Evolutionary conservation across 441 rosid species (phyloP).

Genomic region (Lepidium campestre): DNA sequence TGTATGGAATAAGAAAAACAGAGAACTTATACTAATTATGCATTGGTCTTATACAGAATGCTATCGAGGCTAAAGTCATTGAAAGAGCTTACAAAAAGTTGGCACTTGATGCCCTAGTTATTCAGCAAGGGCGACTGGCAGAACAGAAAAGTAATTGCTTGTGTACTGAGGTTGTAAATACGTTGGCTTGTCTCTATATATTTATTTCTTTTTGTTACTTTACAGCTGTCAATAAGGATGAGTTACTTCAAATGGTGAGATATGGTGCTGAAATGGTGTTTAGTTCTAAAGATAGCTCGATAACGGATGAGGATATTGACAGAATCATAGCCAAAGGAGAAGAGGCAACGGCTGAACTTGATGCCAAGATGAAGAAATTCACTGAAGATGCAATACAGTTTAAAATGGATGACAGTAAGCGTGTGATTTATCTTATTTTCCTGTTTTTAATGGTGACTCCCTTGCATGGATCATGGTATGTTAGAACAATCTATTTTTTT

Average conservation of each 20-base stretch:
- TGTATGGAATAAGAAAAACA: conserved; percentile 2
- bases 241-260: conserved; percentile 98
- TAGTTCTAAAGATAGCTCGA: conserved; percentile 98
- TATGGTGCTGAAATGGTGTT: conserved; percentile 99
- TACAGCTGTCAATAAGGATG: conserved; percentile 96
- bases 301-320: conserved; percentile 94
- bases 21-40: neutral
- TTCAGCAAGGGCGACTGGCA: conserved; percentile 92
- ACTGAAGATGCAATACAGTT: conserved; percentile 96
- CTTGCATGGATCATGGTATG: neutral
- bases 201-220: conserved; percentile 3
- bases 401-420: conserved; percentile 90
- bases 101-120: conserved; percentile 91
- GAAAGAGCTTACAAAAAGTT: conserved; percentile 96
- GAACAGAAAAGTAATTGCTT: conserved; percentile 76
- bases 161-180: conserved; percentile 1
- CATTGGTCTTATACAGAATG: conserved; percentile 51
- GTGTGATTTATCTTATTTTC: neutral
- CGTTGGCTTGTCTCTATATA: neutral
- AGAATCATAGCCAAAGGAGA: conserved; percentile 98
- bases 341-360: conserved; percentile 95
- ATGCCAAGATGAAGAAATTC: conserved; percentile 98
- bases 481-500: neutral
- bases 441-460: neutral
- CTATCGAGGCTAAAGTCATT: conserved; percentile 92